These are phyloP conservation scores for Berkeleyomyces rouxiae DNA, from an alignment of 2,329 filamentous ascomycete genomes.

Conservation along the genomic window DNA sequence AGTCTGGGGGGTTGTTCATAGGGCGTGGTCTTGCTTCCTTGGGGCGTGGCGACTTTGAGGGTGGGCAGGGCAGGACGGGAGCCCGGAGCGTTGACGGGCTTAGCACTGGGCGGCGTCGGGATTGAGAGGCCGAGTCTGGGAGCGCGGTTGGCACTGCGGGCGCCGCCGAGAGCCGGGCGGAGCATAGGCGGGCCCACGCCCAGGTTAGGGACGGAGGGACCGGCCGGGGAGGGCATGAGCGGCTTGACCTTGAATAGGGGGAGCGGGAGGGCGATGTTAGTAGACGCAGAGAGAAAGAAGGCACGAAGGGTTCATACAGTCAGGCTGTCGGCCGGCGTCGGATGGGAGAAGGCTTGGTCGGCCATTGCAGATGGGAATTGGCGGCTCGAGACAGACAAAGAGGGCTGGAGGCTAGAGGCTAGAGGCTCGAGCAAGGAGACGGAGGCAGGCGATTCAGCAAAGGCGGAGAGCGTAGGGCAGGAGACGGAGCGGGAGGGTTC, in stretches of 20 bases:
- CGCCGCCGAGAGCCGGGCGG: conserved; percentile 64
- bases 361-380: conserved; percentile 17
- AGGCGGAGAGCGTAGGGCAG: not conserved
- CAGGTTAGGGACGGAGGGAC: conserved; percentile 38
- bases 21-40: conserved; percentile 59
- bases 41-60: conserved; percentile 72
- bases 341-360: conserved; percentile 17
- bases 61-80: conserved; percentile 49
- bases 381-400: conserved; percentile 7
- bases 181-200: conserved; percentile 65
- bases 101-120: conserved; percentile 67
- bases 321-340: conserved; percentile 13
- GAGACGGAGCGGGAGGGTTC: not conserved
- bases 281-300: not conserved
- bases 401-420: not conserved
- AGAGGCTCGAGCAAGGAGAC: not conserved
- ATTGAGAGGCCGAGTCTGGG: conserved; percentile 80
- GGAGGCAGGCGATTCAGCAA: not conserved
- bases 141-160: conserved; percentile 44
- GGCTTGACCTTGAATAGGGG: conserved; percentile 11
- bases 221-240: conserved; percentile 15
- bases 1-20: conserved; percentile 40
- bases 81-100: conserved; percentile 43
- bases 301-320: conserved; percentile 10
- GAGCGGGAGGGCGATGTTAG: not conserved